Base-by-base conservation (phyloP, 495 filamentous ascomycete species). In the Choiromyces venosus region DNA sequence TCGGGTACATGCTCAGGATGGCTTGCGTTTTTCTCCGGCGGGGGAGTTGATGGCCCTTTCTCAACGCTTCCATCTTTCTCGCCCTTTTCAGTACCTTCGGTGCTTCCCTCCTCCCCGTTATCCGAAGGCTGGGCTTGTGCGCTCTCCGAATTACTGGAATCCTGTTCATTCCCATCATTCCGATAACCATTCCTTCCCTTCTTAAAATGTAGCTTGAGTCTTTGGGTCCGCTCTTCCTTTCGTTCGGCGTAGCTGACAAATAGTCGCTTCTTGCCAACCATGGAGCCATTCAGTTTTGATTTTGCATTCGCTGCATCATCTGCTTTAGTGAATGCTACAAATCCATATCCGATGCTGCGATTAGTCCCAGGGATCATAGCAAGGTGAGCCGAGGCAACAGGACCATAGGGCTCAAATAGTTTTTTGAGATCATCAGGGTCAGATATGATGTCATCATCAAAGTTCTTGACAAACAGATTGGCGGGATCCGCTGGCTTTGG, bases 391-490 rank as follows among this genome's bases (percentile, higher is more conserved):
- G 96, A 98, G 65, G 94, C 96, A 78, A 99, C 92, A 21, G 94
- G 91, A 79, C 95, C 95, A 79, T 87, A 97, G 82, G 88, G 88
- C 87, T 93, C 91, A 82, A 99, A 98, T 64, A 97, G 86, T 37
- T 82, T 84, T 69, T 85, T 85, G 35, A 89, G 79, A 35, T 89
- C 87, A 29, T 85, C 83, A 33, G 80, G 76, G 35, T 68, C 72
- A 37, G 80, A 71, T 46, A 81, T 79, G 40, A 74, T 29, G 25
- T 68, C 21, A 65, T 81, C 77, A 65, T 81, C 79, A 76, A 99
- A 88, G 85, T 98, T 99, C 89, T 99, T 99, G 84, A 99, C 92
- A 84, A 97, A 98, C 82, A 98, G 89, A 85, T 99, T 99, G 85
- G 94, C 78, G n/a, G 80, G 80, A 66, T 81, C 80, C 4, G 65